These are phyloP conservation scores for Heliosperma pusillum DNA, from an alignment of 148 eudicot genomes.

Conservation along the genomic window DNA sequence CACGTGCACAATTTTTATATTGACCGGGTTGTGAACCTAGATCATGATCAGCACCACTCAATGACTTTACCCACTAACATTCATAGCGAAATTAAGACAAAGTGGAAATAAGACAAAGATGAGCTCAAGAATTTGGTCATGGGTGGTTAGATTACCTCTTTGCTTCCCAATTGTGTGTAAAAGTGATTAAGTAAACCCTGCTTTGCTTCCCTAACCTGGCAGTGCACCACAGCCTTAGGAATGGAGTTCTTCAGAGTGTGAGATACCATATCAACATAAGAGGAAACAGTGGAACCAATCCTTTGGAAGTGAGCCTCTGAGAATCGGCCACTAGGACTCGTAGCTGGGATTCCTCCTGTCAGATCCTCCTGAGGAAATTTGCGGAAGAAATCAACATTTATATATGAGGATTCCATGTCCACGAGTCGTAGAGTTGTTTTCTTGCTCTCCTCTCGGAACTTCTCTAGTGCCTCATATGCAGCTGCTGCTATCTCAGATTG, in stretches of 20 bases:
- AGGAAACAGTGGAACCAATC: slow-evolving; percentile 48
- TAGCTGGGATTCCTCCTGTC: slow-evolving; percentile 35
- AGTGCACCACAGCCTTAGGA: slow-evolving; percentile 59
- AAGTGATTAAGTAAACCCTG: slow-evolving; percentile 44
- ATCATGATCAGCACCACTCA: not conserved
- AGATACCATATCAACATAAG: slow-evolving; percentile 51
- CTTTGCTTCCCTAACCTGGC: slow-evolving; percentile 55
- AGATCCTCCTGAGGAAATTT: slow-evolving; percentile 59
- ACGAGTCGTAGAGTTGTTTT: slow-evolving; percentile 60
- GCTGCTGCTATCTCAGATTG: slow-evolving; percentile 62
- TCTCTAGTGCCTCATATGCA: slow-evolving; percentile 55
- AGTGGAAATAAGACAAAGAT: not conserved
- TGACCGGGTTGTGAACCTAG: no score
- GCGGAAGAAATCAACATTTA: slow-evolving; percentile 74
- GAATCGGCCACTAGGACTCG: slow-evolving; percentile 37
- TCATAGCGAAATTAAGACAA: not conserved
- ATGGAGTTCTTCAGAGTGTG: slow-evolving; percentile 47
- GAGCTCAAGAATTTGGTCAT: no score
- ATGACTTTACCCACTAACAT: not conserved
- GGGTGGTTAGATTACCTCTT: slow-evolving; percentile 36
- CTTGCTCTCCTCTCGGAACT: slow-evolving; percentile 71
- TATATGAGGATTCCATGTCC: slow-evolving; percentile 78
- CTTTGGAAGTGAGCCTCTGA: slow-evolving; percentile 52
- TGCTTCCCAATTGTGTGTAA: slow-evolving; percentile 42
- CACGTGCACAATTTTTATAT: no score